These are phyloP conservation scores for Sugiyamaella qingdaonensis DNA, from an alignment of 805 yeast species.

Conservation along the genomic window DNA sequence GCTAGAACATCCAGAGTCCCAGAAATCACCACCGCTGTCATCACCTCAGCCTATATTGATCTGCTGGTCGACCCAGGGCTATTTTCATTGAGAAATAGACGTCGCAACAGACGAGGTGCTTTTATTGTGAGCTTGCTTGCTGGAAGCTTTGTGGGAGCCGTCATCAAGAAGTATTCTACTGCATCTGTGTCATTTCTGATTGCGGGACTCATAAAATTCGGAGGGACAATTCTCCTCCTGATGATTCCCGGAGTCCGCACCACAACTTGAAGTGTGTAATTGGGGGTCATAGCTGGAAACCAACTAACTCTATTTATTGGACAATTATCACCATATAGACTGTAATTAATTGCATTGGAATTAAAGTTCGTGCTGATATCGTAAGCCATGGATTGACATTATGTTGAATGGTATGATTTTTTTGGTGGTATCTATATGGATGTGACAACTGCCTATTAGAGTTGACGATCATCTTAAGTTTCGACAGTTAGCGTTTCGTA, in stretches of 20 bases:
- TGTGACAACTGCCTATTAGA: too few species aligned
- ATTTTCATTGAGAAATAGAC: background rate
- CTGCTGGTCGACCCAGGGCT: conserved; percentile 2
- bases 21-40: conserved; percentile 9
- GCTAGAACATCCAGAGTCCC: conserved; percentile 6
- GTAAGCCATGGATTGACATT: too few species aligned
- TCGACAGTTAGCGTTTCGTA: too few species aligned
- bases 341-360: too few species aligned
- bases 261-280: too few species aligned
- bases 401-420: too few species aligned
- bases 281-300: too few species aligned
- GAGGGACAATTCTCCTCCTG: background rate
- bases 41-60: conserved; percentile 9
- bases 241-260: background rate
- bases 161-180: background rate
- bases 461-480: too few species aligned
- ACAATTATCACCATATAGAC: too few species aligned
- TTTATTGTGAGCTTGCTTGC: background rate
- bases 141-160: conserved; percentile 8
- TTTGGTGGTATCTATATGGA: too few species aligned
- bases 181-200: conserved; percentile 6
- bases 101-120: conserved; percentile 2
- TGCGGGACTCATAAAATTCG: conserved; percentile 3
- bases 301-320: too few species aligned
- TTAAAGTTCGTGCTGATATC: too few species aligned